phyloP scores from a whole-genome alignment of 2,329 filamentous ascomycete species.

The Monosporascus sp. region DNA sequence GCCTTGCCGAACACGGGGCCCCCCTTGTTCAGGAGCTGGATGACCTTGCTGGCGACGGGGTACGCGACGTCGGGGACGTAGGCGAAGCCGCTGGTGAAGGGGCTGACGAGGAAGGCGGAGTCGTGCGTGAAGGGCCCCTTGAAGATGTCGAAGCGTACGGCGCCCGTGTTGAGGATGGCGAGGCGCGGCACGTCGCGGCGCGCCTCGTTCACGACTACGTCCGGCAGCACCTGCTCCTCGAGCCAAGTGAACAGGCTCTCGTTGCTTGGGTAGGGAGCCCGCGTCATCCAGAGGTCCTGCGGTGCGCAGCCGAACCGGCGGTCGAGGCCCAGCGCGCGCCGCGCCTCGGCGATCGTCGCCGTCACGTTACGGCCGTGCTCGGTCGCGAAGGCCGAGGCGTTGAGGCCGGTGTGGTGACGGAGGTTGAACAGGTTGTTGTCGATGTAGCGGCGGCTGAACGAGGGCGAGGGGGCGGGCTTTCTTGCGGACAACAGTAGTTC shows the following conservation, averaged over 20 bases:
- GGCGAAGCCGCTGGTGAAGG: conserved; percentile 75
- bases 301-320: conserved; percentile 78
- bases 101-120: conserved; percentile 78
- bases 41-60: conserved; percentile 62
- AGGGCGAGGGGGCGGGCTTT: conserved; percentile 35
- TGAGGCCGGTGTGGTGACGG: conserved; percentile 71
- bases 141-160: conserved; percentile 93
- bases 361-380: conserved; percentile 68
- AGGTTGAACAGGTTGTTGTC: conserved; percentile 89
- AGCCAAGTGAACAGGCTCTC: conserved; percentile 81
- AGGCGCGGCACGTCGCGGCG: conserved; percentile 60
- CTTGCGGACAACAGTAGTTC: neutral
- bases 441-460: conserved; percentile 78
- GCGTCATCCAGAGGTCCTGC: conserved; percentile 72
- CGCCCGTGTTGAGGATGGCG: conserved; percentile 81
- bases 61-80: conserved; percentile 81
- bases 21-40: conserved; percentile 52
- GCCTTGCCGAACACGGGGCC: conserved; percentile 40
- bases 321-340: conserved; percentile 67
- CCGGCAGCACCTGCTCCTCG: conserved; percentile 67
- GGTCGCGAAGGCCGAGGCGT: conserved; percentile 70
- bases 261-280: conserved; percentile 66
- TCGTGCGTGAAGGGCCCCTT: conserved; percentile 86
- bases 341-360: conserved; percentile 61
- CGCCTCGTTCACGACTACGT: conserved; percentile 51